A percentile compares a stretch with the other conserved stretches of the same genome.
These are phyloP conservation scores for Lanmaoa pseudosensibilis DNA, from an alignment of 768 basidiomycete species.

Conservation along the genomic window DNA sequence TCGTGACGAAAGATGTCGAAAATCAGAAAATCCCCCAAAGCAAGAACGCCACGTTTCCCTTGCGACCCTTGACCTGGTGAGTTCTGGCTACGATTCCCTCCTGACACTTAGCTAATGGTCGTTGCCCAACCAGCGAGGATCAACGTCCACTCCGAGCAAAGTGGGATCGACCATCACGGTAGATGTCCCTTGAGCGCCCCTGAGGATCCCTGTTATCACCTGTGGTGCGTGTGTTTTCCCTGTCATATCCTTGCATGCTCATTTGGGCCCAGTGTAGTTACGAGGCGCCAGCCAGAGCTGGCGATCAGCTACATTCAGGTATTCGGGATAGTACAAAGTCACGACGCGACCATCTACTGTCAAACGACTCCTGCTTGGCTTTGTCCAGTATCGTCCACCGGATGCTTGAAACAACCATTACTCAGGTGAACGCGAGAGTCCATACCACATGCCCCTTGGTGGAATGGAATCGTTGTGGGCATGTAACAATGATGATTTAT, in stretches of 20 bases:
- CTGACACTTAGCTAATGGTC: neutral
- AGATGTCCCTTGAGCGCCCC: conserved; percentile 1
- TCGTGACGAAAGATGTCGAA: neutral
- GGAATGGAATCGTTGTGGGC: neutral
- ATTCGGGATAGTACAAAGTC: neutral
- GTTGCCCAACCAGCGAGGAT: neutral
- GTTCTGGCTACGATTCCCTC: neutral
- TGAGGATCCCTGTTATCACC: neutral
- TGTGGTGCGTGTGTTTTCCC: conserved; percentile 1
- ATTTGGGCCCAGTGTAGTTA: neutral
- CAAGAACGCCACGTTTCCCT: neutral
- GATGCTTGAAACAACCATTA: neutral
- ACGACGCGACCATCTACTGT: neutral
- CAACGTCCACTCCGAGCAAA: neutral
- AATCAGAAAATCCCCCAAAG: neutral
- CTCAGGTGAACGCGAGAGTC: neutral
- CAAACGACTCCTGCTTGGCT: neutral
- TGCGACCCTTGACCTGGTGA: neutral
- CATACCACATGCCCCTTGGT: too few species aligned
- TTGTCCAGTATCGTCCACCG: too few species aligned
- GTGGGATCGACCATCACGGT: neutral
- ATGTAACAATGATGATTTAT: neutral
- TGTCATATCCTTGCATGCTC: neutral
- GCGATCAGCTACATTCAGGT: conserved; percentile 4
- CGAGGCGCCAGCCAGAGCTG: conserved; percentile 15